Conservation (phyloP, 257 asterid genomes). For the Solanum sitiens region DNA sequence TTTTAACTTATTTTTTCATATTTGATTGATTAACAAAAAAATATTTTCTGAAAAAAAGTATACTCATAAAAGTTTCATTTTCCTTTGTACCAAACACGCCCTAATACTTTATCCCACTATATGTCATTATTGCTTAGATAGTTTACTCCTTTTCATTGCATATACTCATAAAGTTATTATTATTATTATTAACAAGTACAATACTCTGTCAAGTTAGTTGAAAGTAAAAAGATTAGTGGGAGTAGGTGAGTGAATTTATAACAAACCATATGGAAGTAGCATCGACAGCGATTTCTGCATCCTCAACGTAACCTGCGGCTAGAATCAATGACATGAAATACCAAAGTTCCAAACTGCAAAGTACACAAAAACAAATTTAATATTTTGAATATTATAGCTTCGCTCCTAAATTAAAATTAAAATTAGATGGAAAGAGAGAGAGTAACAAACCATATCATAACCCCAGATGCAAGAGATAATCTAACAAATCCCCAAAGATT, state of each 20-base stretch:
- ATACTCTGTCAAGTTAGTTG: background rate
- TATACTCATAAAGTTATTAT: background rate
- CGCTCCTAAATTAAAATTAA: background rate
- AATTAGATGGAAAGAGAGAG: background rate
- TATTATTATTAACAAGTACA: background rate
- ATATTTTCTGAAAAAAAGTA: accelerated
- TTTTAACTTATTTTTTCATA: too few species aligned
- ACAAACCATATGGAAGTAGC: conserved; percentile 9
- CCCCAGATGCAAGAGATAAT: conserved; percentile 4
- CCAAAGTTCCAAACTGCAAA: conserved; percentile 3
- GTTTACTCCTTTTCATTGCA: too few species aligned
- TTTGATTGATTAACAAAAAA: too few species aligned
- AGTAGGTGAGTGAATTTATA: background rate
- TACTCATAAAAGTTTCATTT: too few species aligned
- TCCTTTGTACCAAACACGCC: too few species aligned
- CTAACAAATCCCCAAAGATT: conserved; percentile 5
- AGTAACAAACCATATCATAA: conserved; percentile 4
- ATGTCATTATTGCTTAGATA: background rate
- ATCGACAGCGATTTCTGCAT: conserved; percentile 8
- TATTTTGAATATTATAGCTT: background rate
- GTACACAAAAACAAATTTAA: background rate
- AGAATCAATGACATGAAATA: conserved; percentile 4
- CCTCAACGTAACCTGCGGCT: conserved; percentile 2
- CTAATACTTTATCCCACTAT: background rate
- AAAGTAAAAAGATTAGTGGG: background rate